Conservation (phyloP, 345 rosid genomes). For the Leavenworthia alabamica region DNA sequence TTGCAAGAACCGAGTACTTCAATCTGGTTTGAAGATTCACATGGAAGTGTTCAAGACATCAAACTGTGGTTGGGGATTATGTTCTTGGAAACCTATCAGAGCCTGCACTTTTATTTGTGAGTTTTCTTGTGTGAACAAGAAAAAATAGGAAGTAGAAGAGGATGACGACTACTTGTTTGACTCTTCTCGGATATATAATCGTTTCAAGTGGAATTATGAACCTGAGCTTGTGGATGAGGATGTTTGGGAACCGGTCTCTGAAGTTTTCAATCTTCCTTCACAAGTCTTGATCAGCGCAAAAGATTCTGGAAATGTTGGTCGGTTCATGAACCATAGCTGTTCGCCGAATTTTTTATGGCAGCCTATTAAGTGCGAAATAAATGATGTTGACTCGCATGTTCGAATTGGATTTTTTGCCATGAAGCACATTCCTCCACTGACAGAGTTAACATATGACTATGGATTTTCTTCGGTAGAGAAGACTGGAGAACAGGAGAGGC, state of each 20-base stretch:
- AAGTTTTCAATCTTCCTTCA: slow-evolving; percentile 32
- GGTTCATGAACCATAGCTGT: no score
- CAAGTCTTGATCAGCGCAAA: slow-evolving; percentile 50
- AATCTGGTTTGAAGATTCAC: slow-evolving; percentile 33
- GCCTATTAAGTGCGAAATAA: slow-evolving; percentile 33
- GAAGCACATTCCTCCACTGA: slow-evolving; percentile 45
- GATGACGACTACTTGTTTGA: slow-evolving; percentile 46
- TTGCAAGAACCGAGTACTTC: slow-evolving; percentile 36
- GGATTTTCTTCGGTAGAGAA: slow-evolving; percentile 29
- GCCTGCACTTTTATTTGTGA: slow-evolving; percentile 46
- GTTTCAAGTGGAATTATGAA: slow-evolving; percentile 14
- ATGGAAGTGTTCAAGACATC: slow-evolving; percentile 43
- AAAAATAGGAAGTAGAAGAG: slow-evolving; percentile 1
- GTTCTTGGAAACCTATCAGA: slow-evolving; percentile 39
- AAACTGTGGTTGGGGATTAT: slow-evolving; percentile 41
- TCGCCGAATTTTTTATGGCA: slow-evolving; percentile 71
- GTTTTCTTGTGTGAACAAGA: slow-evolving; percentile 30
- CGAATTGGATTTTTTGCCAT: slow-evolving; percentile 38
- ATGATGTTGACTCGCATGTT: no score
- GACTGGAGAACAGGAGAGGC: no score
- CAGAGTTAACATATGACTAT: slow-evolving; percentile 42
- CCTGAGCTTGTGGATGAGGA: slow-evolving; percentile 10
- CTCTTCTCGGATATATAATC: slow-evolving; percentile 32
- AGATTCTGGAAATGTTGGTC: slow-evolving; percentile 53
- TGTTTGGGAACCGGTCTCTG: slow-evolving; percentile 16